These are phyloP conservation scores for Penicillium concentricum DNA, from an alignment of 2,329 filamentous ascomycete genomes.

Conservation along the genomic window DNA sequence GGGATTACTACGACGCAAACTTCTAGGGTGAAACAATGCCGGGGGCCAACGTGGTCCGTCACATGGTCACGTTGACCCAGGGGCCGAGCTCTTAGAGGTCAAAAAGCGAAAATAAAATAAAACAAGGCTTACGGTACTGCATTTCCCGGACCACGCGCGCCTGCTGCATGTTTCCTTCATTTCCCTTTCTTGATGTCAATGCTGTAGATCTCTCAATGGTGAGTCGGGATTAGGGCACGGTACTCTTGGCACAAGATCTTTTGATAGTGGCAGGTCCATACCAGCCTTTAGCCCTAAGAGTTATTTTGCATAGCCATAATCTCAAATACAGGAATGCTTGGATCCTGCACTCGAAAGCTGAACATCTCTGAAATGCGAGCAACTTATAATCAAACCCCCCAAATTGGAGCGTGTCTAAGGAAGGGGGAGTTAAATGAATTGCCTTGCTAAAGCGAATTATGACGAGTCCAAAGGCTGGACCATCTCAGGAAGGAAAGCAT, in stretches of 20 bases:
- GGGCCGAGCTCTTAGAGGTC: neutral
- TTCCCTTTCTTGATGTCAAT: constrained; percentile 5
- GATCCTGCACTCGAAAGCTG: neutral
- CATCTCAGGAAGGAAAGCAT: constrained; percentile 2
- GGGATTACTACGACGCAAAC: constrained; percentile 3
- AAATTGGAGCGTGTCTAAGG: constrained; percentile 1
- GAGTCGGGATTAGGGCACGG: neutral
- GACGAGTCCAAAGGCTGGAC: constrained; percentile 13
- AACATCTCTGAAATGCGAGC: constrained; percentile 8
- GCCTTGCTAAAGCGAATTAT: constrained; percentile 5
- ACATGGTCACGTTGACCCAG: constrained; percentile 18
- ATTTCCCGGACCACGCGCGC: constrained; percentile 16
- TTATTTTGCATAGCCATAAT: constrained; percentile 14
- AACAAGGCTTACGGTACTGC: constrained; percentile 2
- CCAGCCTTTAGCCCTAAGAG: constrained; percentile 4
- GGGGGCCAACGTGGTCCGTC: constrained; percentile 26
- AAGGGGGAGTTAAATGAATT: constrained; percentile 16
- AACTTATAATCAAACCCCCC: constrained; percentile 14
- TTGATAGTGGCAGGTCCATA: constrained; percentile 11
- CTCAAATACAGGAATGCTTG: constrained; percentile 13
- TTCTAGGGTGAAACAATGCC: constrained; percentile 21
- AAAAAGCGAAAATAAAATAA: neutral
- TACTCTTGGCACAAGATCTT: neutral
- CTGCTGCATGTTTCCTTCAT: constrained; percentile 9
- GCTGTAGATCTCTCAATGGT: constrained; percentile 4